Base-by-base conservation (phyloP, 2,329 filamentous ascomycete genomes). In the Penicillium sp. region DNA sequence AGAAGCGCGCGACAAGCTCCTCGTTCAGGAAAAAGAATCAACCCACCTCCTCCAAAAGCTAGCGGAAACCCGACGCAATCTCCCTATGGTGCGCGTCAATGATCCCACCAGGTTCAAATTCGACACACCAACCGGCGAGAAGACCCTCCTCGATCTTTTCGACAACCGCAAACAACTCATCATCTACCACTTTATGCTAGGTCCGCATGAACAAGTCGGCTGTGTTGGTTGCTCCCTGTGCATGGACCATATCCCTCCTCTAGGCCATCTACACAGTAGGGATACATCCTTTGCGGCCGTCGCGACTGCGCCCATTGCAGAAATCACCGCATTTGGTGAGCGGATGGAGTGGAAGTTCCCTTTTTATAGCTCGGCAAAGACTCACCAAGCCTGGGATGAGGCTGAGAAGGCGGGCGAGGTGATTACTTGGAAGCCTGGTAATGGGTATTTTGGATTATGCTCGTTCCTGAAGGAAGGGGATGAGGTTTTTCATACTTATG, bases 141-240 rank as follows among this genome's bases (percentile, higher is more conserved):
- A 62, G 24, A 60, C 40, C 13, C 59, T 68, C 10, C 24, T 36
- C 2, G 62, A 68, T 27, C 61, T 67, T 15, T 68, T 68, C 55
- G 55, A 55, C 27, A 60, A 60, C 21, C 64, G 60, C 26, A 49
- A 60, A 7, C 65, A 67, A 34, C 58, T 68, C 7, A 65, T 67
- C 37, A 52, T 79, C 29, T 78, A 78, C 56, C 75, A 79, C 61
- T 78, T 78, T 67, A 79, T 79, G 76, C 75, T 78, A 49, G 61
- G 55, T 0, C 72, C 74, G 1, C 55, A 63, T 3, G 59, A 67
- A 1, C 63, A 68, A 5, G 50, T 58, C 5, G 75, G 67, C 21
- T 79, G 75, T 50, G 52, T 61, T 13, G 74, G 72, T 4, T 79
- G 74, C 58, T 67, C 67, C 7, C 69, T 75, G 39, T 56, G 70